These are phyloP conservation scores for Trifolium fragiferum DNA, from an alignment of 306 rosid genomes.

Conservation along the genomic window DNA sequence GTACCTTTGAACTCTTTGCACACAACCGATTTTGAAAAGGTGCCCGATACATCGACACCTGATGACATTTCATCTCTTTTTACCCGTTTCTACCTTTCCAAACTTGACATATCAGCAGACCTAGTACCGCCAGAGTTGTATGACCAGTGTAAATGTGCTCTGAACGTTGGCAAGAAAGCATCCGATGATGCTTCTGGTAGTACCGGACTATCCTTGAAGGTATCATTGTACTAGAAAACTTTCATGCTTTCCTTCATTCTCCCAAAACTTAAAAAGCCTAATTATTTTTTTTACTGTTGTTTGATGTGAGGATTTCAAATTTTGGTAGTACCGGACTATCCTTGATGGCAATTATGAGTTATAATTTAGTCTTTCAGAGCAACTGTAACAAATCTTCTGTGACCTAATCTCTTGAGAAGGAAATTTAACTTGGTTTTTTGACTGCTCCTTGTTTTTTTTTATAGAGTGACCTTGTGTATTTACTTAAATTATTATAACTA, in stretches of 20 bases:
- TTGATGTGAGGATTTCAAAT: not conserved
- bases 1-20: conserved; percentile 51
- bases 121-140: conserved; percentile 70
- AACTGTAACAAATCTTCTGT: not conserved
- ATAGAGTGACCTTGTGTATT: not conserved
- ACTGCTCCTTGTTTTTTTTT: not conserved
- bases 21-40: conserved; percentile 51
- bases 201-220: conserved; percentile 61
- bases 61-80: conserved; percentile 55
- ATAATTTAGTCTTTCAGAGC: not conserved
- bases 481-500: not conserved
- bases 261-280: not conserved
- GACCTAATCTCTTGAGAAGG: not conserved
- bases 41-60: conserved; percentile 47
- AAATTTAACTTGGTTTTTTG: not conserved
- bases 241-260: conserved; percentile 7
- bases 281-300: not conserved
- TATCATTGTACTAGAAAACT: conserved; percentile 39
- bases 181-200: conserved; percentile 54
- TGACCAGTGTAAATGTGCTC: conserved; percentile 64
- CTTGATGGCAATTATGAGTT: not conserved
- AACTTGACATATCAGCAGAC: conserved; percentile 83
- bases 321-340: too few relatives aligned
- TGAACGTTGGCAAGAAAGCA: conserved; percentile 53
- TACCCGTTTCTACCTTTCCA: conserved; percentile 80